Evolutionary conservation across 2,329 filamentous ascomycete species (phyloP).

Genomic region (Phaeomoniella chlamydospora): DNA sequence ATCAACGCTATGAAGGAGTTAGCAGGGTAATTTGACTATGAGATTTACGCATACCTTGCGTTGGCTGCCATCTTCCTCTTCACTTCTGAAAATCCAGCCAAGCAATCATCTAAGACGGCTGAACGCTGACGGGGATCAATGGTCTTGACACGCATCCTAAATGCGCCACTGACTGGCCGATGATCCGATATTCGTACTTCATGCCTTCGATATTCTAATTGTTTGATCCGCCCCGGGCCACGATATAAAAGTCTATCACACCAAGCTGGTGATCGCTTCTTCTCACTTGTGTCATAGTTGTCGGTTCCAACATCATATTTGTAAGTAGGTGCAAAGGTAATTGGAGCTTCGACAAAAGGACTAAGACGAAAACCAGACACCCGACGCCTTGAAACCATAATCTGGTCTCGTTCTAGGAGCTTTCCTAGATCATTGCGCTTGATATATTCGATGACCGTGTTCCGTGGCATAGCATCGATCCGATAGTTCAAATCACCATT

Average conservation of each 20-base stretch:
- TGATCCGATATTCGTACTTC: constrained; percentile 88
- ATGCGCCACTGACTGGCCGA: constrained; percentile 74
- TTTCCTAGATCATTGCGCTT: constrained; percentile 68
- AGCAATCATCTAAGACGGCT: constrained; percentile 55
- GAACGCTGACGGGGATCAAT: constrained; percentile 55
- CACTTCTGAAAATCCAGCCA: constrained; percentile 59
- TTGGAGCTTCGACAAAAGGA: constrained; percentile 79
- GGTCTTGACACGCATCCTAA: constrained; percentile 72
- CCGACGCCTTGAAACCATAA: constrained; percentile 74
- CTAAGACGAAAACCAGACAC: constrained; percentile 82
- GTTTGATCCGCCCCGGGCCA: constrained; percentile 66
- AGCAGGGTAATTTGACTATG: constrained; percentile 1
- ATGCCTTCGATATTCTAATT: constrained; percentile 76
- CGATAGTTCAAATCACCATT: constrained; percentile 97
- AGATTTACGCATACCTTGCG: constrained; percentile 71
- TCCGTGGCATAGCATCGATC: constrained; percentile 91
- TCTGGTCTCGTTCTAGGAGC: constrained; percentile 82
- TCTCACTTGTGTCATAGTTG: constrained; percentile 86
- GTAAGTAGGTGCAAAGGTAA: constrained; percentile 89
- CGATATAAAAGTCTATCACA: constrained; percentile 87
- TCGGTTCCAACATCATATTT: constrained; percentile 97
- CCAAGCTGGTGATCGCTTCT: constrained; percentile 88
- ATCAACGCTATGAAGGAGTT: constrained; percentile 35
- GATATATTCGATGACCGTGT: constrained; percentile 78
- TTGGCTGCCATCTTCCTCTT: constrained; percentile 53